Evolutionary conservation across 2,329 filamentous ascomycete genomes (phyloP), one percentile per base, ranked within the genome.

Genomic region (Fusarium praegraminearum): DNA sequence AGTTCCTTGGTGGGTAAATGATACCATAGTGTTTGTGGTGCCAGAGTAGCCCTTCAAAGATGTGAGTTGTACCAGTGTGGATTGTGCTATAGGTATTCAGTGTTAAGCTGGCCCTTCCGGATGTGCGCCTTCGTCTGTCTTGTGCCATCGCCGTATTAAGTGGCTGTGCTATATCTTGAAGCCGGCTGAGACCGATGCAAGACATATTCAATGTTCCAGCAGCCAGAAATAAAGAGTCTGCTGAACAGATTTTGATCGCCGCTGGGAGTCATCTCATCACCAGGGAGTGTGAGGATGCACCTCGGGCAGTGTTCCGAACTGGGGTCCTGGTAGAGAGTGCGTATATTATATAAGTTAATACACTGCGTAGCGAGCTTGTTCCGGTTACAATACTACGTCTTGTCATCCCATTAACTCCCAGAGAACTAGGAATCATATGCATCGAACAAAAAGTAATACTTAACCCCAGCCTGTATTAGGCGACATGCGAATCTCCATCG

Each of bases 261-360:
- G 28, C 44, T 36, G 36, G 38, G 20, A 51, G 43, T 52, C 40
- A 53, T 51, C 43, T 41, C 20, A 52, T 46, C 13, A 35, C 40
- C 57, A 56, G 28, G 32, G 43, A 67, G 43, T n/a, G 33, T 57
- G 56, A 61, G 36, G 47, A 62, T 69, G 43, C 44, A 70, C 30
- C 22, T 38, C 47, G 22, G 22, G 18, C 24, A 51, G 33, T 46
- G 30, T 44, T 26, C 38, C n/a, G 43, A 45, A 22, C 50, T 24
- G 35, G 46, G 22, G 32, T 33, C 38, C 24, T 40, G 26, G 38
- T 36, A 28, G 54, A 55, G 45, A 47, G 30, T 33, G 20, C 18
- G 18, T n/a, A 32, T 46, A 24, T 45, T 45, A 30, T 43, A 43
- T 30, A 26, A n/a, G 22, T 24, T 18, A 26, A 26, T 7, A 12